A percentile compares a stretch with the other conserved stretches of the same genome.
phyloP scores from a whole-genome alignment of 768 basidiomycete genomes.

The Chalciporus pseudorubinellus region DNA sequence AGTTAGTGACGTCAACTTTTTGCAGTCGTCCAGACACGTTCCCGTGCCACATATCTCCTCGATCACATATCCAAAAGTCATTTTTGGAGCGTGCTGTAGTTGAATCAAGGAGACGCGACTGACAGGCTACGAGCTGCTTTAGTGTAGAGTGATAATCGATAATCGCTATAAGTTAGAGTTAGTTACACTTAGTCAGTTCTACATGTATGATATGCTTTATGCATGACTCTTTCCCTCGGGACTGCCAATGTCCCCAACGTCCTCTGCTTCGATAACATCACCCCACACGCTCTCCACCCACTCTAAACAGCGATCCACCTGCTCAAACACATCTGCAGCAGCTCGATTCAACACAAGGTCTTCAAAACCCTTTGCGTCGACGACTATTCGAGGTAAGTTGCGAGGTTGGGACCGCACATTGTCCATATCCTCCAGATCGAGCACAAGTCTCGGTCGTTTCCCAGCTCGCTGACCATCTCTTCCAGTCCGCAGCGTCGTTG shows the following conservation, averaged over 20 bases:
- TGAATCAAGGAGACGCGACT: too few species aligned
- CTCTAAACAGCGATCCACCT: slow-evolving; percentile 39
- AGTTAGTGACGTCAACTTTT: too few species aligned
- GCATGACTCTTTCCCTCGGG: not conserved
- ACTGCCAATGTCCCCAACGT: not conserved
- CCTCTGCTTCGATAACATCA: slow-evolving; percentile 34
- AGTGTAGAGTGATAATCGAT: too few species aligned
- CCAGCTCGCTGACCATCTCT: slow-evolving; percentile 17
- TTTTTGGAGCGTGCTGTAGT: not conserved
- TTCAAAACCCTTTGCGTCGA: slow-evolving; percentile 63
- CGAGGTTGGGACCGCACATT: slow-evolving; percentile 1
- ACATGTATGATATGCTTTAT: not conserved
- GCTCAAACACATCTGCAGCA: slow-evolving; percentile 39
- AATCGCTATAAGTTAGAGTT: too few species aligned
- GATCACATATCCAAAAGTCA: slow-evolving; percentile 2
- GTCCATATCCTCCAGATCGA: slow-evolving; percentile 24
- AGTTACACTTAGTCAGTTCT: too few species aligned
- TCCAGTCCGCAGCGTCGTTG: slow-evolving; percentile 34
- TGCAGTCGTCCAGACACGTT: slow-evolving; percentile 10
- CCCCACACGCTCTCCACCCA: slow-evolving; percentile 62
- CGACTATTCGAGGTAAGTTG: not conserved
- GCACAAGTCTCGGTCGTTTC: slow-evolving; percentile 27
- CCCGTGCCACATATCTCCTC: slow-evolving; percentile 7
- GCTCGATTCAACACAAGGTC: slow-evolving; percentile 52
- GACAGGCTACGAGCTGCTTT: too few species aligned